Evolutionary conservation across 345 rosid species (phyloP).

Genomic region (Linum lewisii): DNA sequence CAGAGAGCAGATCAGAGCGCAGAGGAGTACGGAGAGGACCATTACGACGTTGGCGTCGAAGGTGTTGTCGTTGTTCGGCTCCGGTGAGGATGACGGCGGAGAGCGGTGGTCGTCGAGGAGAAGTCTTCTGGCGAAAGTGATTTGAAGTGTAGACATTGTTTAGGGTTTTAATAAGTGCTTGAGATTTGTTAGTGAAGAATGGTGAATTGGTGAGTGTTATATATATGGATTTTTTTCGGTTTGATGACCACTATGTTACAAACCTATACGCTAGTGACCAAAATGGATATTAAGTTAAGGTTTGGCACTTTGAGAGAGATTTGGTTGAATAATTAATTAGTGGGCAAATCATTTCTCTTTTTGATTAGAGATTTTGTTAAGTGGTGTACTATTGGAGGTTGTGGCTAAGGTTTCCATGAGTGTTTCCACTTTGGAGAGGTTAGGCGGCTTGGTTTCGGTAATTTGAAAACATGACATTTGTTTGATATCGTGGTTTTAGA

Average conservation of each 20-base stretch:
- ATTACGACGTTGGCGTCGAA: conserved; percentile 26
- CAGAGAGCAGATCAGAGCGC: conserved; percentile 18
- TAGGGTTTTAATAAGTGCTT: background rate
- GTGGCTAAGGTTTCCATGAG: background rate
- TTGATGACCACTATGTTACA: too few species aligned
- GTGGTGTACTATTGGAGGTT: background rate
- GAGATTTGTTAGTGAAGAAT: background rate
- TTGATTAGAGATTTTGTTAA: background rate
- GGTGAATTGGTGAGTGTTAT: too few species aligned
- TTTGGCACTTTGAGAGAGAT: background rate
- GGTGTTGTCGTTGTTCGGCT: background rate
- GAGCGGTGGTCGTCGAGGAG: background rate
- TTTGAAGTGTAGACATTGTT: background rate
- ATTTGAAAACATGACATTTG: too few species aligned
- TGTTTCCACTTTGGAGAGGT: too few species aligned
- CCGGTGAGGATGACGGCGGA: background rate
- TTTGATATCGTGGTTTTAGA: too few species aligned
- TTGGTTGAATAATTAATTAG: too few species aligned
- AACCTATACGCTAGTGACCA: too few species aligned
- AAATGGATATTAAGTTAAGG: background rate
- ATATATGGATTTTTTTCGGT: too few species aligned
- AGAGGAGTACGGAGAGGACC: conserved; percentile 18
- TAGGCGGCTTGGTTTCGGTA: too few species aligned
- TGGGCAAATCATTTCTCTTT: background rate
- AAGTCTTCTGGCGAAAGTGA: background rate